These are phyloP conservation scores for Pseudogymnoascus sp. DNA, from an alignment of 2,329 filamentous ascomycete genomes.

Conservation along the genomic window DNA sequence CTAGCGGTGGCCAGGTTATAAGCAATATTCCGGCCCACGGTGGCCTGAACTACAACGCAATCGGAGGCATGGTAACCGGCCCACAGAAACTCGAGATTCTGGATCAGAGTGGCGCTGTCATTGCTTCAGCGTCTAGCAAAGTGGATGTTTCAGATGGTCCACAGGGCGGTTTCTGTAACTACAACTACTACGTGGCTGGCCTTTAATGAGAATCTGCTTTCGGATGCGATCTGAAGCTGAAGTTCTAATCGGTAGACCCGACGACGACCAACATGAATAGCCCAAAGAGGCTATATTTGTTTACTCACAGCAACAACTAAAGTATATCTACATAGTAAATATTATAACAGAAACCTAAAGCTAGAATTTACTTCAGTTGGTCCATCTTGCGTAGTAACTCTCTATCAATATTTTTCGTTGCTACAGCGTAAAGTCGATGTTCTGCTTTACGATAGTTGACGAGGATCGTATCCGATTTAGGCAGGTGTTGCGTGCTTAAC, in stretches of 20 bases:
- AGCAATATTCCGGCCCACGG: slow-evolving; percentile 16
- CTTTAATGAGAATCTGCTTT: slow-evolving; percentile 16
- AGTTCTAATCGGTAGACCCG: not conserved
- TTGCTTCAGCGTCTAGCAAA: slow-evolving; percentile 18
- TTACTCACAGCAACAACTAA: not conserved
- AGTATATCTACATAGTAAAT: not conserved
- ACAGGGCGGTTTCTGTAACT: slow-evolving; percentile 24
- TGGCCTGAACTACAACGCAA: slow-evolving; percentile 25
- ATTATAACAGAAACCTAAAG: not conserved
- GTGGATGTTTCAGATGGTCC: slow-evolving; percentile 22
- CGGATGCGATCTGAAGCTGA: too few species aligned
- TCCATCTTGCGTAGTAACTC: not conserved
- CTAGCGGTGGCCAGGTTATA: slow-evolving; percentile 23
- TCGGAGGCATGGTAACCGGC: slow-evolving; percentile 20
- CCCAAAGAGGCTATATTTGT: not conserved
- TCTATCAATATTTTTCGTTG: not conserved
- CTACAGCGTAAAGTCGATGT: not conserved
- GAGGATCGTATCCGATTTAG: not conserved
- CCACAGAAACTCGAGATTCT: slow-evolving; percentile 26
- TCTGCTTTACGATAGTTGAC: not conserved
- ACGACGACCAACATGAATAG: not conserved
- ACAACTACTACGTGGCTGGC: slow-evolving; percentile 27
- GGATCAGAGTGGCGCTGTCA: slow-evolving; percentile 20
- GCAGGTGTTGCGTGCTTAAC: not conserved
- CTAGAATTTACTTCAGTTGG: not conserved